These are phyloP conservation scores for Nematodospora anomalae DNA, from an alignment of 1,139 yeast genomes.

Conservation along the genomic window DNA sequence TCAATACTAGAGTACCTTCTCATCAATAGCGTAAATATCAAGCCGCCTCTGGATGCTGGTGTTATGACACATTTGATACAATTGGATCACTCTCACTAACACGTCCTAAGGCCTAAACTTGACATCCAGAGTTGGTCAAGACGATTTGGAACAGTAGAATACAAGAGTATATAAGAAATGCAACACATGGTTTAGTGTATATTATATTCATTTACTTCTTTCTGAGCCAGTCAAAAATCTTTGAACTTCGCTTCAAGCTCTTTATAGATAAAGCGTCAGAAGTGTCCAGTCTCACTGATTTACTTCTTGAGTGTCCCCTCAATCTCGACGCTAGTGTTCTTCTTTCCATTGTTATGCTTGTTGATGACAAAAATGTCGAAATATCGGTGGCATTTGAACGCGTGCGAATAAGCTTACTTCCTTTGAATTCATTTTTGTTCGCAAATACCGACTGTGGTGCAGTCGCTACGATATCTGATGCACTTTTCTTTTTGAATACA, in stretches of 20 bases:
- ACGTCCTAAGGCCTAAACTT: too few species aligned
- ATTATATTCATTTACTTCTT: conserved; percentile 8
- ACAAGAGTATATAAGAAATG: too few species aligned
- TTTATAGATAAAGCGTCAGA: conserved; percentile 2
- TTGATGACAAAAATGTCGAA: conserved; percentile 8
- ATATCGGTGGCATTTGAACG: background rate
- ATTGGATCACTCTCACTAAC: too few species aligned
- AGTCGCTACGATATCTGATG: background rate
- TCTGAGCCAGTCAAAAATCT: conserved; percentile 16
- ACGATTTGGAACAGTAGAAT: too few species aligned
- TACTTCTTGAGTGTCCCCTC: conserved; percentile 2
- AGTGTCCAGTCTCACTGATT: conserved; percentile 1
- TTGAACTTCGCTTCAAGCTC: conserved; percentile 11
- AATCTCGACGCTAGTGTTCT: background rate
- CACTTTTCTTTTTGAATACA: conserved; percentile 17
- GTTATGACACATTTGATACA: too few species aligned
- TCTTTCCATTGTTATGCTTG: conserved; percentile 3
- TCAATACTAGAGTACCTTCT: conserved; percentile 4
- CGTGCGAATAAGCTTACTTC: background rate
- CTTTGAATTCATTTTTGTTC: conserved; percentile 8
- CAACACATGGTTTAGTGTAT: too few species aligned
- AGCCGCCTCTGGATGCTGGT: too few species aligned
- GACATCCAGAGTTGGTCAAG: too few species aligned
- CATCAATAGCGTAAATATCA: too few species aligned
- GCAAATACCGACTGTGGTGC: conserved; percentile 5